Conservation (phyloP, 345 rosid species). For the Eucalyptus microcorys region DNA sequence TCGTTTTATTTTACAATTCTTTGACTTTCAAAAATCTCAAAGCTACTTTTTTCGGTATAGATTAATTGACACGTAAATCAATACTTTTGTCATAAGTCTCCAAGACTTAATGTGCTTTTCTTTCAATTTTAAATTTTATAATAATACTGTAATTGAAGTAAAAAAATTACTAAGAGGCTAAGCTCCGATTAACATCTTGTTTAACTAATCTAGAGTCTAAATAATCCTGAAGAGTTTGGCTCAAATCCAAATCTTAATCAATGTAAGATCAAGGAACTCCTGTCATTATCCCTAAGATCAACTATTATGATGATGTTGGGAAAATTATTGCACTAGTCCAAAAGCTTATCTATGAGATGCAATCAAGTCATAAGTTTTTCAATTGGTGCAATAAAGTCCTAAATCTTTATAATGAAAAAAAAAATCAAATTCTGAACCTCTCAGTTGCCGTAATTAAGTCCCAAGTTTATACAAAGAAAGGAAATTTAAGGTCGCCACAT, state of each 20-base stretch:
- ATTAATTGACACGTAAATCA: neutral
- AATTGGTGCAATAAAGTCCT: neutral
- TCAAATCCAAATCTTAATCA: neutral
- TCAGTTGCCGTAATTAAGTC: fast-evolving
- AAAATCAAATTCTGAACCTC: fast-evolving
- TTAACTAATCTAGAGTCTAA: neutral
- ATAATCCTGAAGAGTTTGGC: neutral
- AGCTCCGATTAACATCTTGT: fast-evolving
- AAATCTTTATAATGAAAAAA: too few relatives aligned
- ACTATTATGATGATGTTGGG: fast-evolving
- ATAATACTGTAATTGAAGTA: neutral
- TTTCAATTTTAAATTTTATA: neutral
- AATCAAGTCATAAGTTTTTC: fast-evolving
- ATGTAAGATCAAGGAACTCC: fast-evolving
- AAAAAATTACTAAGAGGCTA: fast-evolving
- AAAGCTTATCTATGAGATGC: neutral
- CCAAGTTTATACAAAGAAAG: fast-evolving
- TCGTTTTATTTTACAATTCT: neutral
- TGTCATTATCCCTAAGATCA: neutral
- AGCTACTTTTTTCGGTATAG: fast-evolving
- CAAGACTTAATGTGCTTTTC: neutral
- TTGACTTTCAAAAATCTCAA: fast-evolving
- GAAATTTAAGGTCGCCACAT: fast-evolving
- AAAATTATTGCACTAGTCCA: fast-evolving
- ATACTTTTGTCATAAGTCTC: fast-evolving